phyloP scores from a whole-genome alignment of 305 asterid species.

The Fraxinus sp. region DNA sequence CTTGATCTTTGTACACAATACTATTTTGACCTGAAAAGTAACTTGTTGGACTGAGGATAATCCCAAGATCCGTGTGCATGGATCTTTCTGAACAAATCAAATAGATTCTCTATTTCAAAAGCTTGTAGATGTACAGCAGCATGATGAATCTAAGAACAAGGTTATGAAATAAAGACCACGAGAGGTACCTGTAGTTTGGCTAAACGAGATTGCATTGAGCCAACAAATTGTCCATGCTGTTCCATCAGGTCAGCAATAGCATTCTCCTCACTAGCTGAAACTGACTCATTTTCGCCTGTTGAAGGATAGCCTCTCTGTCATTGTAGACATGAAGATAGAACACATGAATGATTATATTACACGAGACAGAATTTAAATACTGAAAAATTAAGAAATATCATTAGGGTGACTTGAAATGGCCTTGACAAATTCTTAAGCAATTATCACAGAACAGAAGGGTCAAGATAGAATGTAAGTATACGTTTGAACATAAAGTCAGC shows the following conservation, averaged over 20 bases:
- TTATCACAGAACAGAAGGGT: background rate
- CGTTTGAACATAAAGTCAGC: constrained; percentile 12
- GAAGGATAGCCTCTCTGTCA: constrained; percentile 53
- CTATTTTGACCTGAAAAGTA: background rate
- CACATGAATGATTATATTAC: constrained; percentile 12
- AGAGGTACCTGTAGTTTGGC: constrained; percentile 75
- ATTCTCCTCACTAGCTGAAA: constrained; percentile 77
- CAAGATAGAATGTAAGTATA: constrained; percentile 3
- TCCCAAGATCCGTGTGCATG: background rate
- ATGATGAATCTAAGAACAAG: constrained; percentile 12
- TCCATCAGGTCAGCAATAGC: constrained; percentile 70
- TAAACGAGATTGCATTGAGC: constrained; percentile 84
- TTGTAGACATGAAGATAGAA: constrained; percentile 20
- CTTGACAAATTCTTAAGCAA: constrained; percentile 9
- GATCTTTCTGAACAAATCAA: background rate
- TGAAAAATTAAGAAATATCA: background rate
- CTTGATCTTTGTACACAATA: background rate
- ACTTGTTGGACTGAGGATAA: constrained; percentile 3
- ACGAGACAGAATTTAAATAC: constrained; percentile 19
- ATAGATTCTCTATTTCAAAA: constrained; percentile 6
- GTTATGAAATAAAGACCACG: constrained; percentile 10
- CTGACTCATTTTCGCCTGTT: constrained; percentile 54
- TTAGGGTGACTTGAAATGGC: constrained; percentile 12
- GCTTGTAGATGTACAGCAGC: constrained; percentile 11
- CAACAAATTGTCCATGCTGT: constrained; percentile 70